Evolutionary conservation across 495 filamentous ascomycete species (phyloP), one percentile per base, ranked within the genome.

Genomic region (Penicillium ucsense): DNA sequence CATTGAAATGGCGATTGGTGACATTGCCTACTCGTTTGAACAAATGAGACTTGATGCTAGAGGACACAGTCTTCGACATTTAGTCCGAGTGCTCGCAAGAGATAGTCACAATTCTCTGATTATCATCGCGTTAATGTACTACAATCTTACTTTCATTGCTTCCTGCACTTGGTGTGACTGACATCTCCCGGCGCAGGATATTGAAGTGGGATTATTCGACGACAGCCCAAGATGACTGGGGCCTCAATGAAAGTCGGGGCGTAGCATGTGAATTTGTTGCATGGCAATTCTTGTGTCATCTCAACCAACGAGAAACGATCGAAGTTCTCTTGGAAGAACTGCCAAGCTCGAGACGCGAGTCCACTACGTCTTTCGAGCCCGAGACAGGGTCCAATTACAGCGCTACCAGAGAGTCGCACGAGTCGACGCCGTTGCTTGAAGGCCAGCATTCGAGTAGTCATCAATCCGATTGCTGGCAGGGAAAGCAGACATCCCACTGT

Each of bases 191-290:
- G n/a, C 31, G 27, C 40, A 91, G 86, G 58, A 85, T 86, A 3
- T 65, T 92, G n/a, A 89, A 85, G 67, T 88, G 81, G 75, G 83
- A 90, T 52, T 88, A 86, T 57, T 63, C 62, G 10, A 77, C 74
- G 45, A 56, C 71, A 10, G 66, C 75, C 35, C 68, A 65, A 49
- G 84, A 90, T 53, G 83, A 86, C 52, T 80, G 79, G 53, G 84
- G 83, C 1, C 56, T 91, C 32, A 83, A 83, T 55, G 79, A 87
- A 46, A 84, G 85, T 43, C 76, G 91, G 52, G 88, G 87, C 4
- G 76, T 81, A 62, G 89, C 87, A 28, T 95, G 89, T 62, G 90
- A 97, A 66, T 86, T 91, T 52, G 85, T 94, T 11, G 91, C 91
- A 30, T 95, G 89, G 84, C 79, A 90, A 39, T 89, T 92, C 52